phyloP scores from a whole-genome alignment of 805 yeast species.

The Ogataea trehalophila region DNA sequence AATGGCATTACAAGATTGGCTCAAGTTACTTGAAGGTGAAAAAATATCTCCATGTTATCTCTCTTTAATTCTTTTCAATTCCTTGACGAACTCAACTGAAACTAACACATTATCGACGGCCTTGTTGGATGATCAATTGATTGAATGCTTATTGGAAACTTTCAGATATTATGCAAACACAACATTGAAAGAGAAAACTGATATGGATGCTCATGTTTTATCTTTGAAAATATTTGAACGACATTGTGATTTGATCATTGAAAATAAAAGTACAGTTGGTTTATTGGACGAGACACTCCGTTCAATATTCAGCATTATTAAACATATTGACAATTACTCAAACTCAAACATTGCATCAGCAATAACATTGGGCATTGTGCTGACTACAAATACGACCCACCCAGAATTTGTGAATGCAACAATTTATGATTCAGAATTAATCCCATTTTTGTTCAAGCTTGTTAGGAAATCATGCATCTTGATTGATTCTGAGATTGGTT shows the following conservation, averaged over 20 bases:
- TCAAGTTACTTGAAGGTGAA: constrained; percentile 2
- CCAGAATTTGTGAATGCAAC: neutral
- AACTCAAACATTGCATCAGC: constrained; percentile 3
- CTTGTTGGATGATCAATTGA: constrained; percentile 1
- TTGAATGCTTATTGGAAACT: neutral
- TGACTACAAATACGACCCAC: constrained; percentile 4
- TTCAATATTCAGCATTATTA: neutral
- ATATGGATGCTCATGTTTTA: no score
- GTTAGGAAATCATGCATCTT: constrained; percentile 10
- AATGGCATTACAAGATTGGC: constrained; percentile 15
- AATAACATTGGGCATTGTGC: constrained; percentile 9
- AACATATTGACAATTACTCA: neutral
- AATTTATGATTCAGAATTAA: constrained; percentile 4
- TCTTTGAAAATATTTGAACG: no score
- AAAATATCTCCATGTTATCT: constrained; percentile 4
- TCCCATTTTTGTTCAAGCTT: constrained; percentile 7
- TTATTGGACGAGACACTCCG: no score
- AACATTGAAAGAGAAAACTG: no score
- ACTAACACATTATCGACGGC: neutral
- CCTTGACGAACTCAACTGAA: neutral
- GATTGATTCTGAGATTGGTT: constrained; percentile 1
- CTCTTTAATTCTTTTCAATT: constrained; percentile 4
- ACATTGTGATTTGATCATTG: no score
- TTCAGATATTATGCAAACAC: no score
- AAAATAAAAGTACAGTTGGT: no score